Conservation (phyloP, 805 yeast species). For the Ogataea ramenticola region DNA sequence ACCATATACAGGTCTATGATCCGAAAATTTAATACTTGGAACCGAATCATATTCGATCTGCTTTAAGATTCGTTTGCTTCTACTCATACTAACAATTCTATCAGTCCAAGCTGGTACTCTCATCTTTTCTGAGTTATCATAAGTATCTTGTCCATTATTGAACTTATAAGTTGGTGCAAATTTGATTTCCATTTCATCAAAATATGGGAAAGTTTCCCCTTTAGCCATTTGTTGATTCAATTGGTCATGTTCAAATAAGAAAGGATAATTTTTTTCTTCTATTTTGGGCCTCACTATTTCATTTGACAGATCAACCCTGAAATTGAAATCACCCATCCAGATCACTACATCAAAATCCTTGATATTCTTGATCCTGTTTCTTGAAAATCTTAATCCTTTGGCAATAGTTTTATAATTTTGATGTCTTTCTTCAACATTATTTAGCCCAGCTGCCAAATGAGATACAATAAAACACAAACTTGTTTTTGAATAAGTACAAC, state of each 20-base stretch:
- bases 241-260: constrained; percentile 69
- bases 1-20: constrained; percentile 87
- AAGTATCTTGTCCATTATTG: constrained; percentile 73
- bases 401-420: constrained; percentile 77
- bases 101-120: constrained; percentile 99
- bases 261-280: constrained; percentile 36
- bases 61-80: constrained; percentile 48
- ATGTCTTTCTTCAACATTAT: constrained; percentile 75
- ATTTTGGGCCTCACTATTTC: constrained; percentile 51
- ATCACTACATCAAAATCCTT: constrained; percentile 77
- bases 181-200: constrained; percentile 68
- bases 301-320: constrained; percentile 65
- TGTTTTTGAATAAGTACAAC: constrained; percentile 46
- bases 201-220: constrained; percentile 75
- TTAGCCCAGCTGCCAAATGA: constrained; percentile 91
- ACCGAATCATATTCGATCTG: constrained; percentile 57
- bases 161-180: constrained; percentile 94
- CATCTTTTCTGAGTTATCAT: constrained; percentile 87
- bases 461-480: constrained; percentile 74
- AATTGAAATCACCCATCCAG: constrained; percentile 94
- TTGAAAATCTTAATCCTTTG: constrained; percentile 60
- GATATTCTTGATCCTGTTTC: constrained; percentile 37
- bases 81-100: constrained; percentile 56
- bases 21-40: constrained; percentile 60
- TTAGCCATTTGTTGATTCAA: constrained; percentile 64